Evolutionary conservation across 441 rosid species (phyloP).

Genomic region (Erysimum cheiri): DNA sequence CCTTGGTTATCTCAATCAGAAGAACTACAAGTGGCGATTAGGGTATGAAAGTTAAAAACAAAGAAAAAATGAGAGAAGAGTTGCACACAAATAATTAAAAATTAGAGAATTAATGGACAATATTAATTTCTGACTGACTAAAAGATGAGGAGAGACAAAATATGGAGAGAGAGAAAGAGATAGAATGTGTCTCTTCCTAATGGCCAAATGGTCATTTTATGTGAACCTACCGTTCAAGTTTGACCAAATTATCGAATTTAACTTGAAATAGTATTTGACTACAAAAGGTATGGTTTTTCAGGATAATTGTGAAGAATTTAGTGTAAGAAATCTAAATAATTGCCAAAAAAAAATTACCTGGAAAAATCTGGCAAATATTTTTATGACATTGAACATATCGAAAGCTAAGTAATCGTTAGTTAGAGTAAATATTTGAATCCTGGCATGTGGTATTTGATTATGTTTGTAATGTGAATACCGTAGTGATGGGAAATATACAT

Average conservation of each 20-base stretch:
- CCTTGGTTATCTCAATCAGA: conserved; percentile 29
- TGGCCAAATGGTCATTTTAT: conserved; percentile 35
- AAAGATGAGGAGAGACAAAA: conserved; percentile 23
- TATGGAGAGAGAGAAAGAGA: conserved; percentile 13
- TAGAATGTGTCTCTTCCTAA: conserved; percentile 31
- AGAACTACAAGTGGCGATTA: conserved; percentile 37
- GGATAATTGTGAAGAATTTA: not conserved
- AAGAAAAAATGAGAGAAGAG: not conserved
- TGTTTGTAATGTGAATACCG: too few species aligned
- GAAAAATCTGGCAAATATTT: not conserved
- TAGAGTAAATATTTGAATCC: conserved; percentile 9
- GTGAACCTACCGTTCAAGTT: conserved; percentile 18
- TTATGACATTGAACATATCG: not conserved
- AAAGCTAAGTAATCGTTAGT: not conserved
- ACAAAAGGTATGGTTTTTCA: not conserved
- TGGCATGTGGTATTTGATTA: not conserved
- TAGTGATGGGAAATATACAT: conserved; percentile 4
- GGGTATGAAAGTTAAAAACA: conserved; percentile 11
- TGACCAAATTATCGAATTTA: conserved; percentile 12
- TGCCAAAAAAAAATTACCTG: not conserved
- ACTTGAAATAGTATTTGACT: conserved; percentile 4
- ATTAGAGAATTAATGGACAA: conserved; percentile 2
- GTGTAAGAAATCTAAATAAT: not conserved
- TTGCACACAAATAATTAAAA: not conserved
- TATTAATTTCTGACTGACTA: conserved; percentile 10